Evolutionary conservation across 495 filamentous ascomycete genomes (phyloP), one percentile per base, ranked within the genome.

Genomic region (Usnea hakonensis): DNA sequence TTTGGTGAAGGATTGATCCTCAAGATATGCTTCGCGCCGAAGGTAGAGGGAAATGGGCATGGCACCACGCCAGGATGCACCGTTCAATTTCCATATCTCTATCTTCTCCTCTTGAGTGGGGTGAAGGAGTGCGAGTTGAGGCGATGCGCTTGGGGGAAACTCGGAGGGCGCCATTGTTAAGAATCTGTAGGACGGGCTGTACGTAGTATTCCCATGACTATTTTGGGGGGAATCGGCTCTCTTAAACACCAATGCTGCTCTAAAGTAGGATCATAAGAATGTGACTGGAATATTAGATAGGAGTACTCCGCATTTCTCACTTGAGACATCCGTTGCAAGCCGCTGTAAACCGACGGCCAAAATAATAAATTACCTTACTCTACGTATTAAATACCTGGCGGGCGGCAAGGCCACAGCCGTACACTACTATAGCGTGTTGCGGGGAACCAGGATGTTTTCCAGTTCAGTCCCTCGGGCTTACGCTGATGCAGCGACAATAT

Each of bases 11-110:
- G 78, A 76, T 55, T 89, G 84, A n/a, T 79, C 80, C 8, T 76
- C 74, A 4, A 97, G 82, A 67, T 85, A 81, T 28, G 79, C 74
- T 74, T 98, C 94, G 40, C 94, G 89, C 19, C 77, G 74, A 44
- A 96, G 81, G 71, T 98, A 98, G 50, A 84, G 78, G 13, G 86
- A 74, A 2, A 86, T 61, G 7, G 81, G 74, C 16, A 96, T 73
- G 1, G 82, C 79, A 21, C 84, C 84, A 23, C 87, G 83, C 91
- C 91, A 96, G 62, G 79, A 81, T 7, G 71, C 68, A 64, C 86
- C 86, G 70, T 92, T 94, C 40, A 86, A 74, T 21, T 78, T 79
- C 78, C 86, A 87, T 54, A 83, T 87, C 37, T 74, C 75, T 38
- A 76, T 71, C 48, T 81, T 85, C 71, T 96, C 90, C 32, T 76